Conservation (phyloP, 1,139 yeast species). For the Candida sp. region DNA sequence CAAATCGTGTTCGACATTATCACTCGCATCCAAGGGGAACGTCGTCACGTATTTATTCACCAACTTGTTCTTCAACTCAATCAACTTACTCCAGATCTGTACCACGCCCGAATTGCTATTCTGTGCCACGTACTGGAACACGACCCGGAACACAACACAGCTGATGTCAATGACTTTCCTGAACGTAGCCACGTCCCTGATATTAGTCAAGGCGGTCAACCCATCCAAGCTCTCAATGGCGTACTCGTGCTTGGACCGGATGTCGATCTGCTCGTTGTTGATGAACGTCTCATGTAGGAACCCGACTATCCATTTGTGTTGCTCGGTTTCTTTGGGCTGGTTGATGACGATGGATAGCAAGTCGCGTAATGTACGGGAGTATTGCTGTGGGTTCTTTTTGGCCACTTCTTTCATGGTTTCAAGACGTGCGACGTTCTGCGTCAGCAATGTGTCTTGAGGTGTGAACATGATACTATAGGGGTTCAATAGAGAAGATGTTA, state of each 20-base stretch:
- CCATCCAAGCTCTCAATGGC: conserved; percentile 45
- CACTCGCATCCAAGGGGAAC: conserved; percentile 51
- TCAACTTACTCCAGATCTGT: conserved; percentile 46
- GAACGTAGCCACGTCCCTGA: conserved; percentile 28
- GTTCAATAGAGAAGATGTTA: too few relatives aligned
- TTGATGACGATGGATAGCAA: neutral
- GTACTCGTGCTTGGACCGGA: conserved; percentile 42
- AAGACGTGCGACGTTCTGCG: neutral
- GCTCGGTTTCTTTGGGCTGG: conserved; percentile 1
- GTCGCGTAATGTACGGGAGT: neutral
- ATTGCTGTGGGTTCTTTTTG: neutral
- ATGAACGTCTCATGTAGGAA: conserved; percentile 50
- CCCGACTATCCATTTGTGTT: conserved; percentile 12
- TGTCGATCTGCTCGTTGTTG: conserved; percentile 26
- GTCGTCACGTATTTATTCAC: conserved; percentile 36
- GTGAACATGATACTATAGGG: neutral
- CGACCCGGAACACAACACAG: conserved; percentile 40
- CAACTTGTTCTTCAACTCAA: conserved; percentile 44
- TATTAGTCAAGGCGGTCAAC: conserved; percentile 30
- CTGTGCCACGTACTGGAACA: conserved; percentile 46
- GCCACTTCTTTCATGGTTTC: neutral
- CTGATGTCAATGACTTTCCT: conserved; percentile 37
- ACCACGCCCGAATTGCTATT: conserved; percentile 40
- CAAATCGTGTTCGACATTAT: conserved; percentile 53
- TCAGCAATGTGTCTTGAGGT: neutral